Evolutionary conservation across 257 asterid genomes (phyloP).

Genomic region (Solanum corneliomulleri): DNA sequence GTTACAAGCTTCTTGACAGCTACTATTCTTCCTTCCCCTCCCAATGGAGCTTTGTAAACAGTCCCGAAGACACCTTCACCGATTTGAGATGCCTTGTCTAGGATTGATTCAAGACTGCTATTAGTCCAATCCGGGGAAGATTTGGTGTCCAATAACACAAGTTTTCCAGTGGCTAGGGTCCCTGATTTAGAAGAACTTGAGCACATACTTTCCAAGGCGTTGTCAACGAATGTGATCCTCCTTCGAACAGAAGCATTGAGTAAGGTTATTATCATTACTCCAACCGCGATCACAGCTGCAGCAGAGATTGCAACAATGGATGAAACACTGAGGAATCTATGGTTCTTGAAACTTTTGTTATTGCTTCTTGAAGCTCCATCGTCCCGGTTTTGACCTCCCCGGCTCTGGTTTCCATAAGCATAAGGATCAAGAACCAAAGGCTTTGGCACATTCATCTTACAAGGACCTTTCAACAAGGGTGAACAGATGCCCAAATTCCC

Average conservation of each 20-base stretch:
- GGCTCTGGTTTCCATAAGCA: slow-evolving; percentile 46
- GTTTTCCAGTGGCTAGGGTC: slow-evolving; percentile 47
- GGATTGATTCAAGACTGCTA: slow-evolving; percentile 32
- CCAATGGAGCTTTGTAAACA: slow-evolving; percentile 55
- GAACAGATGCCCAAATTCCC: slow-evolving; percentile 91
- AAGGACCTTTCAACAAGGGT: slow-evolving; percentile 70
- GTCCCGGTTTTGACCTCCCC: slow-evolving; percentile 12
- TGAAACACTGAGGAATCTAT: slow-evolving; percentile 64
- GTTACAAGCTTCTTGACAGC: slow-evolving; percentile 71
- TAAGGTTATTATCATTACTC: slow-evolving; percentile 55
- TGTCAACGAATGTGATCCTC: slow-evolving; percentile 44
- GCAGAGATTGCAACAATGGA: slow-evolving; percentile 84
- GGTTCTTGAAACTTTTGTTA: slow-evolving; percentile 16
- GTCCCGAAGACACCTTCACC: slow-evolving; percentile 87
- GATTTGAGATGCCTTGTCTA: slow-evolving; percentile 56
- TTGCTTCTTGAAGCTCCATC: slow-evolving; percentile 6
- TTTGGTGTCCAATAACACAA: slow-evolving; percentile 52
- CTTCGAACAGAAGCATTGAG: slow-evolving; percentile 68
- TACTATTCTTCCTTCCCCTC: slow-evolving; percentile 32
- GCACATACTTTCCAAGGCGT: slow-evolving; percentile 78
- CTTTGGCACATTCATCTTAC: slow-evolving; percentile 70
- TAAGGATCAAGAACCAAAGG: slow-evolving; percentile 87
- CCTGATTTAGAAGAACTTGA: slow-evolving; percentile 70
- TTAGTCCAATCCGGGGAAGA: slow-evolving; percentile 32
- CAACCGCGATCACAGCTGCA: slow-evolving; percentile 48